Base-by-base conservation (phyloP, 495 filamentous ascomycete genomes). In the Penicillium cataractarum region DNA sequence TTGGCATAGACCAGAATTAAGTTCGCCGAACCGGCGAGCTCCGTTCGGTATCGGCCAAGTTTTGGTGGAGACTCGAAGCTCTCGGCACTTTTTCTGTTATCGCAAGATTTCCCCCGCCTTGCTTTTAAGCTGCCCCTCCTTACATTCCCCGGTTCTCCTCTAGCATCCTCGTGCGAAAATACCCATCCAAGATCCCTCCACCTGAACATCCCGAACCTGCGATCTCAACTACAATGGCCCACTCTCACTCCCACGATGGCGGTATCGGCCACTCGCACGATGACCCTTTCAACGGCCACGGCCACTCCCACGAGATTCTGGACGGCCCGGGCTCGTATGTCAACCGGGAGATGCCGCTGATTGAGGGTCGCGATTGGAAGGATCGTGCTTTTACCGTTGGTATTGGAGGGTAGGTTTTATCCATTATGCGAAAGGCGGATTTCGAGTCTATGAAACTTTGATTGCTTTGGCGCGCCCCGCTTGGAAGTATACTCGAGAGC, bases 251-350 rank as follows among this genome's bases (percentile, higher is more conserved):
- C 39, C 84, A 89, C 70, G 81, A 82, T 61, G 67, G 65, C 33
- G 77, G 76, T 64, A 62, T 79, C 50, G 70, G 75, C 58, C 88
- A 90, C 65, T 82, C 85, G 44, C 88, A 90, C 72, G 86, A 85
- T 54, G 86, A 84, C 59, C 82, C 83, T 71, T 82, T 86, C 58
- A 86, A 84, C 58, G 92, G 95, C 69, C 95, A 99, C 74, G 94
- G 95, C 67, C 95, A 99, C 82, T 88, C 87, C 3, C 95, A 98
- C 75, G 95, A 97, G 79, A 92, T 97, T 72, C 90, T 97, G 71
- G 91, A 94, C 73, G 94, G 95, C 0, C 95, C 95, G 3, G 95
- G 95, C 44, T 94, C 90, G 58, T 98, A 89, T 76, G 74, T 92
- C 8, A 89, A 87, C 60, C 89, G 94, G n/a, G 95, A 98, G 81